A percentile compares a stretch with the other conserved stretches of the same genome.
These are phyloP conservation scores for Lolium multiflorum DNA, from an alignment of 176 grass and related monocot genomes.

Conservation along the genomic window DNA sequence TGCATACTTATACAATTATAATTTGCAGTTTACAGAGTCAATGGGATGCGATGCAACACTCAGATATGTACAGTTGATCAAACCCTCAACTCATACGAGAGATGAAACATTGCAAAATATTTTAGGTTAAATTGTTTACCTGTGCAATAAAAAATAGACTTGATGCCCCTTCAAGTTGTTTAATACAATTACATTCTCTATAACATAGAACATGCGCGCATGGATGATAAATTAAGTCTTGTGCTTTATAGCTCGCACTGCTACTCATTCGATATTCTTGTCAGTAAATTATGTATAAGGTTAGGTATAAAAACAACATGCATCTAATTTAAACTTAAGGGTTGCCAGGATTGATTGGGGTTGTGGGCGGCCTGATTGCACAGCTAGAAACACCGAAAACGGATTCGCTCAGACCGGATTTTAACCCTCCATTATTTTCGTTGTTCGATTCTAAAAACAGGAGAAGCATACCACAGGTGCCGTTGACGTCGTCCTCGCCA, in stretches of 20 bases:
- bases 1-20: background rate
- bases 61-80: background rate
- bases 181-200: background rate
- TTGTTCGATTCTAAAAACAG: background rate
- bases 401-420: background rate
- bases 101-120: background rate
- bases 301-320: background rate
- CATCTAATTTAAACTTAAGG: background rate
- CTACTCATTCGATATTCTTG: background rate
- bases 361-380: background rate
- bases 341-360: background rate
- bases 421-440: background rate
- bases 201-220: background rate
- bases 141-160: background rate
- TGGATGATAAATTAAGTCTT: background rate
- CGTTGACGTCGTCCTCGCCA: slow-evolving; percentile 14
- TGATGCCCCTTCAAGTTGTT: background rate
- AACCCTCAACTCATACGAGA: background rate
- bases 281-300: background rate
- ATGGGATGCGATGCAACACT: background rate
- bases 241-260: background rate
- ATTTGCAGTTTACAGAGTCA: background rate
- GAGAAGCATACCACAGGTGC: slow-evolving; percentile 2
- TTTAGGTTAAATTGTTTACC: background rate
- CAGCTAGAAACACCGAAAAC: background rate